These are phyloP conservation scores for Stentor roeselii DNA, from an alignment of 73 alveolate genomes.

Conservation along the genomic window DNA sequence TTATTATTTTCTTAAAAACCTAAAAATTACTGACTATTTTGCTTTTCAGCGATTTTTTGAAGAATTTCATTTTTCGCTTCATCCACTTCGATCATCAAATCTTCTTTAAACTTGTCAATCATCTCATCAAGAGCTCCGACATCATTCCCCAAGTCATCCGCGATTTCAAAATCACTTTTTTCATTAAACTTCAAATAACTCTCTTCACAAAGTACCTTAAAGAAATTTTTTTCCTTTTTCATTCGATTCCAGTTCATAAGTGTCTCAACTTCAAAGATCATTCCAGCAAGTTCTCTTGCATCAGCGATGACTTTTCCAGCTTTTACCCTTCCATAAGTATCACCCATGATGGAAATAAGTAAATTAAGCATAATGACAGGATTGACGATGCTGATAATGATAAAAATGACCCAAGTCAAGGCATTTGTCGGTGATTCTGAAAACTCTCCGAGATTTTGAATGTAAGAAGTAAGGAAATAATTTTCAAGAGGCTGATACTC, in stretches of 20 bases:
- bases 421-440: neutral
- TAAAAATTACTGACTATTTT: no score
- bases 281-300: constrained; percentile 34
- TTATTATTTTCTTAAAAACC: no score
- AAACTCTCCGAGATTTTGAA: constrained; percentile 37
- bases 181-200: neutral
- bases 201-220: neutral
- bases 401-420: constrained; percentile 24
- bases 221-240: neutral
- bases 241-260: constrained; percentile 32
- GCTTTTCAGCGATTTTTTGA: neutral
- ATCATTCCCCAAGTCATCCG: no score
- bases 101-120: neutral
- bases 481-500: neutral
- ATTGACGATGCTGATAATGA: constrained; percentile 32
- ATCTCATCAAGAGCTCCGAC: neutral
- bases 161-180: no score
- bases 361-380: constrained; percentile 37
- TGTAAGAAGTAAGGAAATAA: constrained; percentile 14
- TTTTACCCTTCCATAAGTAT: constrained; percentile 42
- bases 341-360: constrained; percentile 43
- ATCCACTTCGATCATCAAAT: no score
- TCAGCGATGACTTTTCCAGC: constrained; percentile 31
- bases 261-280: constrained; percentile 37
- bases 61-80: neutral